Percentiles rank a stretch among this genome's conserved stretches.
Evolutionary conservation across 2,329 filamentous ascomycete species (phyloP).

Genomic region (Aspergillus phoenicis): DNA sequence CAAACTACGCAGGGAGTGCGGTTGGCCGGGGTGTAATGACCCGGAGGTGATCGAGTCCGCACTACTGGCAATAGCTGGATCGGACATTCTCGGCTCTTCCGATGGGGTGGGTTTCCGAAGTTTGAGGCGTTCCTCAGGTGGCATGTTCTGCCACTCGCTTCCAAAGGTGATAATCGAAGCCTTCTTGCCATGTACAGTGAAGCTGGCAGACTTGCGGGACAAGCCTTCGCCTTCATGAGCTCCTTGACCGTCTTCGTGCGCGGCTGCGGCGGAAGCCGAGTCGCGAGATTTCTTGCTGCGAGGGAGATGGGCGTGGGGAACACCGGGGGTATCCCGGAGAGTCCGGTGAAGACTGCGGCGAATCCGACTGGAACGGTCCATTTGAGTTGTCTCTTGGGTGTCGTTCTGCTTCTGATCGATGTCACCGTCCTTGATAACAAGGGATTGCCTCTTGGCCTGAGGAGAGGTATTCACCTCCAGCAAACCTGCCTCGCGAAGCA

Average conservation of each 20-base stretch:
- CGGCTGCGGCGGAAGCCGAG: constrained; percentile 61
- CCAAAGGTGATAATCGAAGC: constrained; percentile 97
- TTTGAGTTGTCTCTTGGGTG: constrained; percentile 42
- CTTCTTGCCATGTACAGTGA: constrained; percentile 97
- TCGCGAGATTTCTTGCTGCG: constrained; percentile 78
- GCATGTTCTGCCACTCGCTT: constrained; percentile 79
- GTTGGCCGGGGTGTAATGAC: constrained; percentile 46
- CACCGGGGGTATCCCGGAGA: constrained; percentile 74
- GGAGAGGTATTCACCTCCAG: constrained; percentile 53
- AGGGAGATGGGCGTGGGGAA: constrained; percentile 61
- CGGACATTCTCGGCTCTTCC: constrained; percentile 41
- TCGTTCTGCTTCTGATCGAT: constrained; percentile 45
- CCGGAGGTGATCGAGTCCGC: constrained; percentile 32
- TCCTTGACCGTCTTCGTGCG: constrained; percentile 53
- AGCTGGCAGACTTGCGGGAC: constrained; percentile 78
- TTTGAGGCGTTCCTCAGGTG: constrained; percentile 71
- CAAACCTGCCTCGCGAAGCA: constrained; percentile 69
- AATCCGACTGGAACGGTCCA: constrained; percentile 65
- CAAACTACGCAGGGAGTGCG: constrained; percentile 64
- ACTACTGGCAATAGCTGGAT: constrained; percentile 32
- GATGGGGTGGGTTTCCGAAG: constrained; percentile 56
- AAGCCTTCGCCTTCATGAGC: constrained; percentile 66
- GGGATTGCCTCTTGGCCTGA: constrained; percentile 46
- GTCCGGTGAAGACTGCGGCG: constrained; percentile 88
- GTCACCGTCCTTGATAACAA: constrained; percentile 46